A percentile compares a stretch with the other conserved stretches of the same genome.
phyloP scores from a whole-genome alignment of 108 stramenopile species.

The Fragilariopsis cylindrus region DNA sequence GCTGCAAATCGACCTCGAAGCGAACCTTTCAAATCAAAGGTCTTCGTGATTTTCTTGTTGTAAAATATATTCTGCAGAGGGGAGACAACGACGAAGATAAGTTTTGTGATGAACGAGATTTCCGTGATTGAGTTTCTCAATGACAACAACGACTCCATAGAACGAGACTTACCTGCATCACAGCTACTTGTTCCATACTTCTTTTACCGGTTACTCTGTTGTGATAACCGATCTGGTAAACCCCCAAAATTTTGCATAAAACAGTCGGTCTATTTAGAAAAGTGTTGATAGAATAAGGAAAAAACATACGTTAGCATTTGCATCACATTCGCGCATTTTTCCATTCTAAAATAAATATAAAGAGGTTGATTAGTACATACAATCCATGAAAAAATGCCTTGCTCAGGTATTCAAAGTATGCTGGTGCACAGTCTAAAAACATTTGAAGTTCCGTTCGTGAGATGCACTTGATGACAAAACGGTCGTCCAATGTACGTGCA shows the following conservation, averaged over 20 bases:
- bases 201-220: constrained; percentile 92
- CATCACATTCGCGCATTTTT: neutral
- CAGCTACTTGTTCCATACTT: constrained; percentile 95
- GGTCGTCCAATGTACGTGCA: constrained; percentile 78
- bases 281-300: constrained; percentile 21
- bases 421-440: constrained; percentile 96
- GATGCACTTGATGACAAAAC: constrained; percentile 95
- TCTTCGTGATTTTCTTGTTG: constrained; percentile 82
- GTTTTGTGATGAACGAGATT: neutral
- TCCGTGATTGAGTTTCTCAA: neutral
- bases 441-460: constrained; percentile 95
- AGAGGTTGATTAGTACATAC: constrained; percentile 17
- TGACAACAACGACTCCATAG: neutral
- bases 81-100: constrained; percentile 8
- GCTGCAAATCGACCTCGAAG: constrained; percentile 90
- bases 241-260: constrained; percentile 95
- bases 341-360: neutral
- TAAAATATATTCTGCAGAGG: constrained; percentile 89
- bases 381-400: constrained; percentile 95
- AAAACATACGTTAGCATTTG: constrained; percentile 4
- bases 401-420: constrained; percentile 96
- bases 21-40: constrained; percentile 96
- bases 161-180: constrained; percentile 67
- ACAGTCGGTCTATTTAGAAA: constrained; percentile 60
- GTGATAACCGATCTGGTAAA: constrained; percentile 96